Evolutionary conservation across 116 monocot species (phyloP).

Genomic region (Posidonia oceanica): DNA sequence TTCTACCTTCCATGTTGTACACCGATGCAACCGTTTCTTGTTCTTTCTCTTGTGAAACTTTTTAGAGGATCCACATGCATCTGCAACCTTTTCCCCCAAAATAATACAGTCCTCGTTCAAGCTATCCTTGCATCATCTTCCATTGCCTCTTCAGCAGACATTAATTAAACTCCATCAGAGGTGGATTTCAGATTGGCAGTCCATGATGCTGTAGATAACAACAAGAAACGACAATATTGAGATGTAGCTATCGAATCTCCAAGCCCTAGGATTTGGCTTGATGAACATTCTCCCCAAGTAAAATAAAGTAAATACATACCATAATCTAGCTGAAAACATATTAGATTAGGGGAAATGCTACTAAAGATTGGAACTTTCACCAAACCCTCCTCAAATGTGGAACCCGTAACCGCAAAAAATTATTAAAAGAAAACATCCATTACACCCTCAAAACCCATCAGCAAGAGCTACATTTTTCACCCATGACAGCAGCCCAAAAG

Average conservation of each 20-base stretch:
- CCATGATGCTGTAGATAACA: background rate
- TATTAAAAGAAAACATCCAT: no score
- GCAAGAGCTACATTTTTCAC: no score
- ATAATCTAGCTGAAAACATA: no score
- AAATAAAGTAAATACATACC: no score
- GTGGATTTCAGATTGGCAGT: background rate
- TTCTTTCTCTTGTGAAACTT: background rate
- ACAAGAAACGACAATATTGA: no score
- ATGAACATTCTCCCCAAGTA: background rate
- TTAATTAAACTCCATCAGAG: background rate
- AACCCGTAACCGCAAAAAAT: no score
- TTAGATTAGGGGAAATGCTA: no score
- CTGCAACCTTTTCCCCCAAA: background rate
- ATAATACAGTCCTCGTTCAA: background rate
- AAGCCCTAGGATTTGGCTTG: background rate
- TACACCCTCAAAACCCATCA: no score
- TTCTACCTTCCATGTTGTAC: conserved; percentile 2
- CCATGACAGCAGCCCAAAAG: no score
- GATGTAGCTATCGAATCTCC: background rate
- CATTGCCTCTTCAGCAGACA: background rate
- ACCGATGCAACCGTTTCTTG: background rate
- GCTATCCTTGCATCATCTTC: background rate
- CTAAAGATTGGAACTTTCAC: no score
- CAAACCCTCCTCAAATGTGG: no score
- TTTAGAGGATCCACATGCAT: background rate